Base-by-base conservation (phyloP, 1,139 yeast genomes). In the Taiozyma onychis region DNA sequence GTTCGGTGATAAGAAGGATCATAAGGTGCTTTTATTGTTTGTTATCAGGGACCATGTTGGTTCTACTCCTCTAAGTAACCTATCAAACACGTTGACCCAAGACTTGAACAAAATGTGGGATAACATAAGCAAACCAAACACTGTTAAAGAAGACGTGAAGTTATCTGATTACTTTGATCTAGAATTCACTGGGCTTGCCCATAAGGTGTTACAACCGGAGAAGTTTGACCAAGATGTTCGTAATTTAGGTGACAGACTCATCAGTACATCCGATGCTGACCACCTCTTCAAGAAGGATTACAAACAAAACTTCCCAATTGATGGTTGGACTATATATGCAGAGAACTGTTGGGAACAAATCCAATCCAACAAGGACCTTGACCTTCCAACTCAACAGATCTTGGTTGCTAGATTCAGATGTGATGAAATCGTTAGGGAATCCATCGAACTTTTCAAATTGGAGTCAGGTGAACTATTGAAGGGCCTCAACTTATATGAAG, bases 301-400 rank as follows among this genome's bases (percentile, higher is more conserved):
- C 65, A 97, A 89, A 63, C 91, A 95, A 58, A 76, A 79, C 48
- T 82, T 93, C 47, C 99, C 99, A 7, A 76, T 93, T 47, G 99
- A 93, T 67, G 99, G 97, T 14, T 93, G 99, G 98, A 80, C 95
- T 6, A 71, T 90, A 69, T 93, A 93, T 63, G 91, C 97, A 1
- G 85, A 83, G 50, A 88, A 84, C 63, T 85, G 96, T 57, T 93
- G 99, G 99, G 85, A 87, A 48, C 97, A 90, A 66, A 93, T 93
- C 61, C 96, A 90, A 67, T 77, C 78, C 54, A 93, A 93, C 69
- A 91, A 89, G 68, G 99, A 93, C 65, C 78, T 93, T 59, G 99
- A 93, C 68, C 76, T 93, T 59, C 99, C 99, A 27, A 91, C 98
- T 1, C 99, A 93, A 66, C 99, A 93, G 66, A 88, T 89, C 44